These are phyloP conservation scores for Priceomyces medius DNA, from an alignment of 805 yeast species.

Conservation along the genomic window DNA sequence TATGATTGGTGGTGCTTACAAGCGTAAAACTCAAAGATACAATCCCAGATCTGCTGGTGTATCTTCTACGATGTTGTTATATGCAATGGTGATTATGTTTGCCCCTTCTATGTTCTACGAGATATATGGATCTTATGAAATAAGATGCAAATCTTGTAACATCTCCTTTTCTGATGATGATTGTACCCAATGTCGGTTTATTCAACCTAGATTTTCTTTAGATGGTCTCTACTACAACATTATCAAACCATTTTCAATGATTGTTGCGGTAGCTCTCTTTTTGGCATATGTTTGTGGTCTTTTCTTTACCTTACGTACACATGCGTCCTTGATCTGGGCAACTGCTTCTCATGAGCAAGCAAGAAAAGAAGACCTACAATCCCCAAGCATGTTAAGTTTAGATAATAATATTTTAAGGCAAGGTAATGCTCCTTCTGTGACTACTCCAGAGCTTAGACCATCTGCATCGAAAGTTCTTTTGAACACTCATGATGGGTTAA, in stretches of 20 bases:
- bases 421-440: neutral
- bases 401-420: conserved; percentile 14
- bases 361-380: conserved; percentile 24
- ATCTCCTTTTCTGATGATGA: conserved; percentile 24
- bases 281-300: conserved; percentile 85
- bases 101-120: conserved; percentile 90
- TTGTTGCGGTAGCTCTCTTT: conserved; percentile 79
- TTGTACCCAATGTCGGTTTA: conserved; percentile 72
- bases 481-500: neutral
- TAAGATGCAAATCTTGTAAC: conserved; percentile 63
- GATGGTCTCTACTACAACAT: conserved; percentile 64
- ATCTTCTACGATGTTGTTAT: conserved; percentile 90
- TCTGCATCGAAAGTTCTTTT: neutral
- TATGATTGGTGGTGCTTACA: conserved; percentile 96
- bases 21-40: conserved; percentile 88
- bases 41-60: conserved; percentile 97
- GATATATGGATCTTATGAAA: conserved; percentile 83
- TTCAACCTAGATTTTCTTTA: conserved; percentile 71
- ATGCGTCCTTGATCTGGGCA: conserved; percentile 96
- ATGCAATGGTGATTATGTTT: conserved; percentile 86
- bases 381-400: conserved; percentile 40
- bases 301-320: conserved; percentile 91
- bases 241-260: conserved; percentile 77
- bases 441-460: neutral
- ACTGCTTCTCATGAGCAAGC: conserved; percentile 39